phyloP scores from a whole-genome alignment of 108 stramenopile genomes.

The Epithemia pelagica region DNA sequence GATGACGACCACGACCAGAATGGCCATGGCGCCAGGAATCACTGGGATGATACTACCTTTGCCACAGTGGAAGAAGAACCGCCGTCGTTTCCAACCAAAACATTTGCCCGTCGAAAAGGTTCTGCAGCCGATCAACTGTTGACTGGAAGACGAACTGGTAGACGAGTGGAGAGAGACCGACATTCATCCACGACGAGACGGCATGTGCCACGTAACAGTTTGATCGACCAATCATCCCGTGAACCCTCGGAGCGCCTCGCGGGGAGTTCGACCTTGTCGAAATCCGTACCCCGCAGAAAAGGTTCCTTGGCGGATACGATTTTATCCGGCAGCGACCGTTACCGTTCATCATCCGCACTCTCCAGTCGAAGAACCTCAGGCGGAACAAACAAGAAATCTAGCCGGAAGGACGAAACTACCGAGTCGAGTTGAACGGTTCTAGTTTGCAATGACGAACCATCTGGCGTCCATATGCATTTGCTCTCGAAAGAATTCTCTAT shows the following conservation, averaged over 20 bases:
- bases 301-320: not conserved
- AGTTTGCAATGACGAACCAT: no score
- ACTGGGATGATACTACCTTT: not conserved
- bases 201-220: no score
- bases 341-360: no score
- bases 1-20: slow-evolving; percentile 14
- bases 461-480: no score
- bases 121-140: not conserved
- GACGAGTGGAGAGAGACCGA: not conserved
- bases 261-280: not conserved
- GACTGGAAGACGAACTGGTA: not conserved
- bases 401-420: no score
- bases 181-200: not conserved
- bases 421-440: no score
- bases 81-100: not conserved
- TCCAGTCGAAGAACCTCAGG: no score
- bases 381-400: no score
- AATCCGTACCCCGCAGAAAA: not conserved
- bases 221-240: not conserved
- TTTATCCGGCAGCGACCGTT: no score
- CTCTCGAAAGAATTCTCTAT: no score
- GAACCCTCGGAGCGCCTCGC: not conserved
- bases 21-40: not conserved
- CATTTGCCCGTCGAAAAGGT: not conserved
- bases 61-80: not conserved